phyloP scores from a whole-genome alignment of 345 rosid genomes.

The Gossypium arboreum region DNA sequence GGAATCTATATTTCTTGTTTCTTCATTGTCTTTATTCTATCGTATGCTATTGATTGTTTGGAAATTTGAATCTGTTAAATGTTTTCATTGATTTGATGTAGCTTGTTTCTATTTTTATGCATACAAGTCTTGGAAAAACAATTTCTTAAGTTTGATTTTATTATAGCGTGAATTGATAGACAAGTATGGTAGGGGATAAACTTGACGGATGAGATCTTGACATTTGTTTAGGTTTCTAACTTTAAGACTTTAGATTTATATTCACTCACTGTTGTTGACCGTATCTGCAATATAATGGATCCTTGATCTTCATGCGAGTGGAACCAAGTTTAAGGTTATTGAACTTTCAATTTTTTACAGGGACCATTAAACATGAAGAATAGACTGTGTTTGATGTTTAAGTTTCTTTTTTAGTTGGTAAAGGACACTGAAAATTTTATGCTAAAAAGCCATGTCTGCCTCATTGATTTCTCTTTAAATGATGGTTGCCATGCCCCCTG shows the following conservation, averaged over 20 bases:
- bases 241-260: too few species aligned
- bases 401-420: too few species aligned
- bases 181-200: neutral
- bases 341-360: too few species aligned
- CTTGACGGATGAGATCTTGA: constrained; percentile 3
- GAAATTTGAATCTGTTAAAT: neutral
- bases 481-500: too few species aligned
- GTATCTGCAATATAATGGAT: too few species aligned
- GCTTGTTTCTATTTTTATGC: neutral
- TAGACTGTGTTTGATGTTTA: too few species aligned
- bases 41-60: neutral
- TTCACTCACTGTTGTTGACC: neutral
- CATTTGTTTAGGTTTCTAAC: neutral
- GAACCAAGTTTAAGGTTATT: neutral
- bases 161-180: neutral
- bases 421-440: too few species aligned
- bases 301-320: too few species aligned
- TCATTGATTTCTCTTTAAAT: neutral
- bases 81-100: neutral
- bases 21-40: too few species aligned
- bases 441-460: neutral
- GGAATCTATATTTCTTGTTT: too few species aligned
- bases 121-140: neutral
- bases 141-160: neutral
- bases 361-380: too few species aligned